phyloP scores from a whole-genome alignment of 148 eudicot genomes.

The Amaranthus hypochondriacus region DNA sequence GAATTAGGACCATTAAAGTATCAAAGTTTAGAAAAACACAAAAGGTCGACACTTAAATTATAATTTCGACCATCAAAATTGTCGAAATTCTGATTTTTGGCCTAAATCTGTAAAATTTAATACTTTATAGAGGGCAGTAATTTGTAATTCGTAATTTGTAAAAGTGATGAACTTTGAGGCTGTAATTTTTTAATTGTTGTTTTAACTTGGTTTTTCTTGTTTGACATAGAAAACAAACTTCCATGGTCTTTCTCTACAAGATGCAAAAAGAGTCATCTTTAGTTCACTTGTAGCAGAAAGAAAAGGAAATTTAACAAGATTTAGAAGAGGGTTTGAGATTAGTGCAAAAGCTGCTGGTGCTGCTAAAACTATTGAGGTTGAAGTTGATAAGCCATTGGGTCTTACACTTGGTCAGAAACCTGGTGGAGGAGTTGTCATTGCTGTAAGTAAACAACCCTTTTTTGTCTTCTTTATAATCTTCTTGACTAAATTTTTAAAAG shows the following conservation, averaged over 20 bases:
- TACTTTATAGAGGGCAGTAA: too few relatives aligned
- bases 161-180: too few relatives aligned
- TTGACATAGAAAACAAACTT: constrained; percentile 45
- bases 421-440: constrained; percentile 85
- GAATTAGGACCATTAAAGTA: too few relatives aligned
- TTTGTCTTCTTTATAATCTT: neutral
- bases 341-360: constrained; percentile 69
- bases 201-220: too few relatives aligned
- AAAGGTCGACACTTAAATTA: too few relatives aligned
- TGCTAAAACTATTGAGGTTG: constrained; percentile 78
- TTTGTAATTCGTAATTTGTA: too few relatives aligned
- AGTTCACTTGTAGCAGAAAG: constrained; percentile 33
- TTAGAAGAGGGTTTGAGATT: constrained; percentile 44
- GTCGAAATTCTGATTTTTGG: too few relatives aligned
- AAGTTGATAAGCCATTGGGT: constrained; percentile 79
- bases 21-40: too few relatives aligned
- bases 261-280: constrained; percentile 43
- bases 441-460: constrained; percentile 36
- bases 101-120: too few relatives aligned
- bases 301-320: neutral
- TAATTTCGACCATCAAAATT: too few relatives aligned
- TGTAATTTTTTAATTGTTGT: too few relatives aligned
- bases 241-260: constrained; percentile 51
- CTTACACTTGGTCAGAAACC: constrained; percentile 67
- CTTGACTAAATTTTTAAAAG: neutral